Conservation (phyloP, 306 rosid species). For the barrel medic (Medicago truncatula) region DNA sequence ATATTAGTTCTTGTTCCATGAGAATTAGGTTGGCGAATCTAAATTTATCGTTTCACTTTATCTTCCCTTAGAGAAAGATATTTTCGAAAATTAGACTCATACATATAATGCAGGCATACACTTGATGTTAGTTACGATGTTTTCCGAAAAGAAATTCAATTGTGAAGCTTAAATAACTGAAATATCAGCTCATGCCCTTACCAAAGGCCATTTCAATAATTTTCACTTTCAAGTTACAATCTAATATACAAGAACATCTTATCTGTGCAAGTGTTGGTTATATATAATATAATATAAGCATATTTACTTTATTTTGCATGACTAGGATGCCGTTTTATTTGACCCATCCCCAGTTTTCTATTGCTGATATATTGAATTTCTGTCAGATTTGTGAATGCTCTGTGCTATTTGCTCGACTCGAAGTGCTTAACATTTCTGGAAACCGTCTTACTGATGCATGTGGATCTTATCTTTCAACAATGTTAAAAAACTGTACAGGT, state of each 20-base stretch:
- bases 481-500: slow-evolving; percentile 82
- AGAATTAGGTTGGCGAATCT: slow-evolving; percentile 29
- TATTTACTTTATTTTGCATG: not conserved
- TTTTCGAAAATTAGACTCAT: slow-evolving; percentile 21
- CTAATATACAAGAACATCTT: slow-evolving; percentile 2
- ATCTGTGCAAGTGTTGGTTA: slow-evolving; percentile 1
- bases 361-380: slow-evolving; percentile 19
- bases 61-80: slow-evolving; percentile 15
- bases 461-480: slow-evolving; percentile 83
- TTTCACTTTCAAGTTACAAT: not conserved
- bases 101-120: slow-evolving; percentile 22
- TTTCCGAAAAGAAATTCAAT: slow-evolving; percentile 31
- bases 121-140: slow-evolving; percentile 19
- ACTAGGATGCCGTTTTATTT: slow-evolving; percentile 7
- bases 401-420: slow-evolving; percentile 71
- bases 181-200: slow-evolving; percentile 19
- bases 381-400: slow-evolving; percentile 91
- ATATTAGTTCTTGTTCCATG: slow-evolving; percentile 19
- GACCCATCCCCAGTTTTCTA: slow-evolving; percentile 17
- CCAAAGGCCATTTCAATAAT: slow-evolving; percentile 17
- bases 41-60: slow-evolving; percentile 17
- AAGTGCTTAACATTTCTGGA: slow-evolving; percentile 88
- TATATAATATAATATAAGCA: slow-evolving; percentile 7
- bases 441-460: slow-evolving; percentile 94
- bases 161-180: slow-evolving; percentile 28